Evolutionary conservation across 192 early-diverging fungal genomes (phyloP).

Genomic region (Umbelopsis sp.): DNA sequence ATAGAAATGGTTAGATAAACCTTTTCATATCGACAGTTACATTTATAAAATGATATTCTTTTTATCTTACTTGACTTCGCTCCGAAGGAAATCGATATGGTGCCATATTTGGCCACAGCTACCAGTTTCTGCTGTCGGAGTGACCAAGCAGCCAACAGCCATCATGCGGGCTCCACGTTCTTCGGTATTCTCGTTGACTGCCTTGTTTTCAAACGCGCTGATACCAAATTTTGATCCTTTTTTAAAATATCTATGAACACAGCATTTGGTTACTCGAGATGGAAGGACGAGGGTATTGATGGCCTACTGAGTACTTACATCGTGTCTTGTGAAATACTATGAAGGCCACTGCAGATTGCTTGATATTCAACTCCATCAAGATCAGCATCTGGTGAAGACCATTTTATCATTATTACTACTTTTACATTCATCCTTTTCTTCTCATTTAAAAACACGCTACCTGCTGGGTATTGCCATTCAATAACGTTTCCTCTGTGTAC

Average conservation of each 20-base stretch:
- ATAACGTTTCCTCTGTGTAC: slow-evolving; percentile 51
- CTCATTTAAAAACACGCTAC: slow-evolving; percentile 11
- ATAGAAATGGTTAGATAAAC: neutral
- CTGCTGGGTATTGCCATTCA: slow-evolving; percentile 53
- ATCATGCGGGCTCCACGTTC: slow-evolving; percentile 58
- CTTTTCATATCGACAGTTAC: too few species aligned
- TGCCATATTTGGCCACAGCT: slow-evolving; percentile 52
- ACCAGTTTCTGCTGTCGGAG: slow-evolving; percentile 40
- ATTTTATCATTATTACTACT: neutral
- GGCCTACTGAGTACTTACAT: slow-evolving; percentile 41
- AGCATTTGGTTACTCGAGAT: neutral
- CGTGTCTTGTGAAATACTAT: slow-evolving; percentile 45
- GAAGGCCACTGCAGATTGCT: slow-evolving; percentile 59
- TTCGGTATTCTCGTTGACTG: slow-evolving; percentile 25
- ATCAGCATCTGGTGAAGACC: slow-evolving; percentile 41
- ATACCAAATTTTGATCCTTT: slow-evolving; percentile 43
- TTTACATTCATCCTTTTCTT: neutral
- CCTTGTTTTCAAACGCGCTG: slow-evolving; percentile 45
- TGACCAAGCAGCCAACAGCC: slow-evolving; percentile 50
- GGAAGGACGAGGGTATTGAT: neutral
- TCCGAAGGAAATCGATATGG: slow-evolving; percentile 44
- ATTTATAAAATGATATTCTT: neutral
- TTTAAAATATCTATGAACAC: slow-evolving; percentile 48
- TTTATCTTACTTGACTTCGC: slow-evolving; percentile 37
- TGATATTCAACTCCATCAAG: slow-evolving; percentile 53